phyloP scores from a whole-genome alignment of 805 yeast species.

The Kluyveromyces wickerhamii region DNA sequence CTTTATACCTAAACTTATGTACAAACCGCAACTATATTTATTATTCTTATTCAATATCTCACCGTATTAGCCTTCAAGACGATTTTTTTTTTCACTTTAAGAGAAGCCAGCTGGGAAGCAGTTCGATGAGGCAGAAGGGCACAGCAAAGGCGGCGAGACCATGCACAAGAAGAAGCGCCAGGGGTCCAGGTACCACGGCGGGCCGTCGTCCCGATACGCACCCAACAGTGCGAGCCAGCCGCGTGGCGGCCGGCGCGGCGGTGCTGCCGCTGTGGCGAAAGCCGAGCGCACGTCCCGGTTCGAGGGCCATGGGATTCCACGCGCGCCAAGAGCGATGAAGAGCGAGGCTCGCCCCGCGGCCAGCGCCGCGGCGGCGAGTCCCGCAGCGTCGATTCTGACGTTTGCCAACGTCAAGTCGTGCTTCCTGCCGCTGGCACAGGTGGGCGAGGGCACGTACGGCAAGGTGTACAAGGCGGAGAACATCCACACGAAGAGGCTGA shows the following conservation, averaged over 20 bases:
- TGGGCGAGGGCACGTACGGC: slow-evolving; percentile 99
- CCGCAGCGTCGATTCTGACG: slow-evolving; percentile 37
- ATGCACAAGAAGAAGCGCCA: slow-evolving; percentile 1
- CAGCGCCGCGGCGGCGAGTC: neutral
- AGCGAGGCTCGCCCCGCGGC: neutral
- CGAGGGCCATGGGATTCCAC: slow-evolving; percentile 4
- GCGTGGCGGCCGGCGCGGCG: too few relatives aligned
- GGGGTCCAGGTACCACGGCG: slow-evolving; percentile 1
- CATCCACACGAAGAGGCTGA: slow-evolving; percentile 53
- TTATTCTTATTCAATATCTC: too few relatives aligned
- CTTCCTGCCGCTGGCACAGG: slow-evolving; percentile 43
- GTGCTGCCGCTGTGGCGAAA: too few relatives aligned
- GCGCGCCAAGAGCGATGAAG: slow-evolving; percentile 3
- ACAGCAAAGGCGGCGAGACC: too few relatives aligned
- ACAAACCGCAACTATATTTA: too few relatives aligned
- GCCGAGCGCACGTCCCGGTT: neutral
- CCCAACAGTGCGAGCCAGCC: neutral
- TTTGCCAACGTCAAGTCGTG: slow-evolving; percentile 3
- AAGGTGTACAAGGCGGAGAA: slow-evolving; percentile 51
- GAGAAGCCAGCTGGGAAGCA: too few relatives aligned
- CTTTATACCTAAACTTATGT: too few relatives aligned
- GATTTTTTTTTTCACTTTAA: too few relatives aligned
- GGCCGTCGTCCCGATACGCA: neutral
- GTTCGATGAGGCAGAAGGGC: too few relatives aligned
- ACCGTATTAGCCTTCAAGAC: too few relatives aligned